Percentiles rank a stretch among this genome's conserved stretches.
Conservation (phyloP, 345 rosid genomes). For the Pelargonium nanum region DNA sequence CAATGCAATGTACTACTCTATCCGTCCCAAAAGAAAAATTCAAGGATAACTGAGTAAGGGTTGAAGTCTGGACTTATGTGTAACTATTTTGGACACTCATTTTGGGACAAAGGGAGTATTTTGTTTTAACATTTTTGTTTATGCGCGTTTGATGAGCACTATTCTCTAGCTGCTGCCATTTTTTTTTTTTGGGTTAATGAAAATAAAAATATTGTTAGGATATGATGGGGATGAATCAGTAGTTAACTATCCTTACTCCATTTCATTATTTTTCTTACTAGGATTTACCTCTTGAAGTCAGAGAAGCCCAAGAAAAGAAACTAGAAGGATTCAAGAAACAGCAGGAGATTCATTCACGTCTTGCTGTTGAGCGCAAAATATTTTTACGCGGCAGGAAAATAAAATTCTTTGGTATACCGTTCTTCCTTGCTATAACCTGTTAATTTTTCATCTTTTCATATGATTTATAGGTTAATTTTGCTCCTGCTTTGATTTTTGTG, state of each 20-base stretch:
- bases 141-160: too few relatives aligned
- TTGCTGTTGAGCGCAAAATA: conserved; percentile 77
- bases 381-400: conserved; percentile 87
- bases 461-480: background rate
- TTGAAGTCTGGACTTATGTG: too few relatives aligned
- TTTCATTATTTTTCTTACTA: conserved; percentile 10
- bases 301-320: conserved; percentile 65
- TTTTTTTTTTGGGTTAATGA: too few relatives aligned
- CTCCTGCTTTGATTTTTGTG: background rate
- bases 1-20: too few relatives aligned
- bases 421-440: background rate
- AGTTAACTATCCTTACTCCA: background rate
- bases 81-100: too few relatives aligned
- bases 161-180: too few relatives aligned
- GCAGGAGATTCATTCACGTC: conserved; percentile 73
- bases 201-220: too few relatives aligned
- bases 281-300: conserved; percentile 67
- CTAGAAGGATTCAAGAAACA: conserved; percentile 69
- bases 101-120: too few relatives aligned
- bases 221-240: too few relatives aligned
- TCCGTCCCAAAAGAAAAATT: too few relatives aligned
- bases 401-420: conserved; percentile 68
- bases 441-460: background rate
- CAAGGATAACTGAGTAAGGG: too few relatives aligned
- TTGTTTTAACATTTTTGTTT: too few relatives aligned